A percentile compares a stretch with the other conserved stretches of the same genome.
These are phyloP conservation scores for Suhomyces coccinellae DNA, from an alignment of 1,139 yeast species.

Conservation along the genomic window DNA sequence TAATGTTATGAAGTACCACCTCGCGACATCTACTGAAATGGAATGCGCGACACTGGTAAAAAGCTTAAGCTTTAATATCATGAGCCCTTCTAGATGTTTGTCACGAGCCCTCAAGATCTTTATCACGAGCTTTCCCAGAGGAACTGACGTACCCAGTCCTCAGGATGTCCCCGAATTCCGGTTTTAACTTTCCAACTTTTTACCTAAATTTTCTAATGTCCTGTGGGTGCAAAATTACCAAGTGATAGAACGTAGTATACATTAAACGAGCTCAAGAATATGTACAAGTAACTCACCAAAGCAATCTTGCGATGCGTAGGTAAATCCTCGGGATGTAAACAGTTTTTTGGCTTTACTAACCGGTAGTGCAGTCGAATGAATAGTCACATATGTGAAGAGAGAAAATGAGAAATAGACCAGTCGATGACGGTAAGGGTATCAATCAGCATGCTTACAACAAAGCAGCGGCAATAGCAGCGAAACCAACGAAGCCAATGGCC, in stretches of 20 bases:
- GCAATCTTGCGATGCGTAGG: slow-evolving; percentile 8
- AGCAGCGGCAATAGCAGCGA: slow-evolving; percentile 47
- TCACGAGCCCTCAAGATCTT: no score
- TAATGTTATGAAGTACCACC: no score
- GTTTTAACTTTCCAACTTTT: no score
- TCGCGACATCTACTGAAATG: no score
- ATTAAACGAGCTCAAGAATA: slow-evolving; percentile 5
- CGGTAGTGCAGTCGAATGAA: slow-evolving; percentile 6
- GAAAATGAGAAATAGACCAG: background rate
- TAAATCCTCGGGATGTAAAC: background rate
- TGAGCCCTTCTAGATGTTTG: no score
- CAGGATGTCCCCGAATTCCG: no score
- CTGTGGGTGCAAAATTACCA: background rate
- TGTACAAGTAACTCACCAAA: background rate
- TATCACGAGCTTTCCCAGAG: no score
- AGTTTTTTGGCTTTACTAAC: slow-evolving; percentile 6
- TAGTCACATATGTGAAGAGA: background rate
- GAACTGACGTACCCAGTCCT: no score
- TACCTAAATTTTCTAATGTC: no score
- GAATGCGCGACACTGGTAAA: no score
- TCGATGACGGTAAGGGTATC: background rate
- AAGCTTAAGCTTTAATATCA: no score
- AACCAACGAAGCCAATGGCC: slow-evolving; percentile 42
- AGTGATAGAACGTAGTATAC: background rate
- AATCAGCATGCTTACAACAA: slow-evolving; percentile 31